Evolutionary conservation across 179 eudicot genomes (phyloP).

Genomic region (Sideroxylon spinosum): DNA sequence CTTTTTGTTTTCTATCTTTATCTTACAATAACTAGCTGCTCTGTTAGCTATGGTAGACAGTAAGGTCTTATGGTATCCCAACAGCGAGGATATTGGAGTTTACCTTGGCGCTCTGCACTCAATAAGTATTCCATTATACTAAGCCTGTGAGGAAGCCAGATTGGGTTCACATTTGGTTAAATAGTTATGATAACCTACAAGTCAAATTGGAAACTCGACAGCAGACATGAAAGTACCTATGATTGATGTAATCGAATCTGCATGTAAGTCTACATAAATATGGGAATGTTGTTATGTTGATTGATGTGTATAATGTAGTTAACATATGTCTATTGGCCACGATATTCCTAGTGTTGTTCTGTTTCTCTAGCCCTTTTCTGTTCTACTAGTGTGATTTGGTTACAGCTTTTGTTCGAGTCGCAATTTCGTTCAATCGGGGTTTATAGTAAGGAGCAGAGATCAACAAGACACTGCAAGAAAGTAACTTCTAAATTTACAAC

Average conservation of each 20-base stretch:
- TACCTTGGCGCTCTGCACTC: background rate
- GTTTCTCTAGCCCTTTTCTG: background rate
- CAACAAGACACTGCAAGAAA: no score
- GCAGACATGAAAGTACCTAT: background rate
- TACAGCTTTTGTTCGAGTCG: background rate
- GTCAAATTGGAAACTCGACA: background rate
- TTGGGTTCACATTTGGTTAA: background rate
- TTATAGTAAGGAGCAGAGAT: background rate
- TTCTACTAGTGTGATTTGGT: background rate
- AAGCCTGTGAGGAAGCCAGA: background rate
- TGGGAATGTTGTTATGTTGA: background rate
- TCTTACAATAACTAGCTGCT: background rate
- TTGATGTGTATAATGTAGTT: background rate
- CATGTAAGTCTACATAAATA: constrained; percentile 10
- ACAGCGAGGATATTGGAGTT: background rate
- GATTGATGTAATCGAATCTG: background rate
- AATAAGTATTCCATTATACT: background rate
- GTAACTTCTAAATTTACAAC: no score
- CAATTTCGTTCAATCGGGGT: no score
- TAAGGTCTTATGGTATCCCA: no score
- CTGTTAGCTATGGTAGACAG: background rate
- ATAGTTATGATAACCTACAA: background rate
- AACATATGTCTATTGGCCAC: background rate
- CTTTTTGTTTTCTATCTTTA: background rate
- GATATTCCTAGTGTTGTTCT: background rate